These are phyloP conservation scores for Ensete ventricosum DNA, from an alignment of 176 grass and related monocot genomes.

Conservation along the genomic window DNA sequence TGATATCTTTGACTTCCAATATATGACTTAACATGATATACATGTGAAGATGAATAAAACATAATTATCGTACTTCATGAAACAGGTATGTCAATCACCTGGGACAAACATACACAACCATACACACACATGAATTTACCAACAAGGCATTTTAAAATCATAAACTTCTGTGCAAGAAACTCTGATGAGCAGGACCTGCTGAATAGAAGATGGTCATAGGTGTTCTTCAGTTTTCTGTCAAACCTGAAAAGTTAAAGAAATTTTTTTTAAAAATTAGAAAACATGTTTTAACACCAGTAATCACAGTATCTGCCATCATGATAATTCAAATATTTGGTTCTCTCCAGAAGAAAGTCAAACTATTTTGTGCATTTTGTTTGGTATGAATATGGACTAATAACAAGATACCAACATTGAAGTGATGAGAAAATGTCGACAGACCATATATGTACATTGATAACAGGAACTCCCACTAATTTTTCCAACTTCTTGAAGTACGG, in stretches of 20 bases:
- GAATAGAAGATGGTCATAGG: conserved; percentile 91
- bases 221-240: conserved; percentile 93
- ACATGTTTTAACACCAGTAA: neutral
- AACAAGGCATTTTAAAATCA: neutral
- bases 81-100: neutral
- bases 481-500: conserved; percentile 84
- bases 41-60: neutral
- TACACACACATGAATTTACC: neutral
- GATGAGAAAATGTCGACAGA: conserved; percentile 33
- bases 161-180: neutral
- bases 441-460: conserved; percentile 99
- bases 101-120: neutral
- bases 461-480: conserved; percentile 92
- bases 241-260: conserved; percentile 45
- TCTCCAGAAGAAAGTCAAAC: no score
- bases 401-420: neutral
- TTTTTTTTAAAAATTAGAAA: neutral
- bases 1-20: neutral
- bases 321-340: neutral
- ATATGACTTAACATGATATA: neutral
- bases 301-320: neutral
- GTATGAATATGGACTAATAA: neutral
- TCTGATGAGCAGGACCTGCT: conserved; percentile 48
- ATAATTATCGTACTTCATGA: neutral
- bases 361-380: neutral